Evolutionary conservation across 106 monocot genomes (phyloP).

Genomic region (Xerophyta viscosa): DNA sequence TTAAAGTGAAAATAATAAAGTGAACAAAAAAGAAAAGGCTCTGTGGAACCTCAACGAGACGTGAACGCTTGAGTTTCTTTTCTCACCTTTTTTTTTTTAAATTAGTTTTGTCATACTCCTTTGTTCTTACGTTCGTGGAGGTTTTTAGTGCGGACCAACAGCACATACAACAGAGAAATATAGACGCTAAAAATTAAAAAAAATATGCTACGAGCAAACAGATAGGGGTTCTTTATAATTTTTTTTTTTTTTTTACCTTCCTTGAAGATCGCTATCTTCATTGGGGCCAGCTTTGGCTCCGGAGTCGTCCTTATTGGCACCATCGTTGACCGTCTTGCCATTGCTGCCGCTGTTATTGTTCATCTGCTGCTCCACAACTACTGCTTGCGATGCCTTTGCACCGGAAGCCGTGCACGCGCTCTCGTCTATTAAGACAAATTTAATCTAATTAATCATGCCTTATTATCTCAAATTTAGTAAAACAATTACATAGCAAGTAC

Average conservation of each 20-base stretch:
- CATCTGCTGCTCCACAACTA: constrained; percentile 1
- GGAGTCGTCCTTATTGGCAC: constrained; percentile 51
- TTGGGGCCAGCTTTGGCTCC: constrained; percentile 35
- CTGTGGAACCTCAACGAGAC: background rate
- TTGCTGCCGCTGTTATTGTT: background rate
- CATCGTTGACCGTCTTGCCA: constrained; percentile 28
- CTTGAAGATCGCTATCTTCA: constrained; percentile 50
- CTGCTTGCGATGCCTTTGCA: constrained; percentile 5
- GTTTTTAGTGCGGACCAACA: background rate
- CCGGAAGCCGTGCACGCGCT: constrained; percentile 9
- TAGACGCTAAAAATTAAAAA: too few species aligned
- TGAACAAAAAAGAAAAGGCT: background rate
- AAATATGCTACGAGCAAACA: too few species aligned
- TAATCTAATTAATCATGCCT: too few species aligned
- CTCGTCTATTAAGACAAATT: too few species aligned
- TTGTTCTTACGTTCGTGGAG: background rate
- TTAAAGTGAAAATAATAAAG: too few species aligned
- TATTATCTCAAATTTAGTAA: too few species aligned
- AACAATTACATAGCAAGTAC: background rate
- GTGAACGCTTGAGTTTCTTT: background rate
- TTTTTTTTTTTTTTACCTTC: constrained; percentile 55
- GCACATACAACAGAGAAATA: background rate
- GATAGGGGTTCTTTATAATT: too few species aligned
- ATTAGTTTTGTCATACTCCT: too few species aligned
- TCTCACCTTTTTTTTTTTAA: too few species aligned